Evolutionary conservation across 306 rosid species (phyloP), one percentile per base, ranked within the genome.

Genomic region (Sophora flavescens): DNA sequence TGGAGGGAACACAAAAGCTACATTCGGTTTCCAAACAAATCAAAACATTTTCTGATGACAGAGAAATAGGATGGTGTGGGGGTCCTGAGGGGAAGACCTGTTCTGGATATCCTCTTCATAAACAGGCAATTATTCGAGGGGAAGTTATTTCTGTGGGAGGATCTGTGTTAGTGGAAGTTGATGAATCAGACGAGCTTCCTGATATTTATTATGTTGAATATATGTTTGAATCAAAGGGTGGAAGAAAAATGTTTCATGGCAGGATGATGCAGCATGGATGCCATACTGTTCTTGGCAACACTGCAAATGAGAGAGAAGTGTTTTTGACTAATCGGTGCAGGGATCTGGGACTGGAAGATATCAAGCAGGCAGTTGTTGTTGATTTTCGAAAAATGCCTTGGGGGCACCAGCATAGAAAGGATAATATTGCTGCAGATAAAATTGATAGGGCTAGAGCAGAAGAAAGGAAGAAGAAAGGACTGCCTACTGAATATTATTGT

Each of bases 251-350:
- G 93, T 87, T 92, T 63, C 99, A 95, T 68, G 99, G 97, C 9
- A 87, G 97, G 84, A 11, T 87, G 79, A 74, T 91, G 92, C 86
- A 85, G 57, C 86, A 74, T 78, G 99, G 97, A 64, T 84, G 90
- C 26, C 79, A 87, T 54, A 95, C 99, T 74, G 96, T 95, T 78
- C 93, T 95, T 78, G 99, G 97, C 64, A 95, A 95, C 60, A 66
- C 97, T 54, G 97, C 93, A 10, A 92, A 85, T 52, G 97, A 88
- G 85, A 88, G 97, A 52, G 97, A 95, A 83, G 82, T 95, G 33
- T 95, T 95, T 87, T 79, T 95, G 69, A 92, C 89, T 38, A 95
- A 90, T 75, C 93, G 88, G 50, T 95, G 99, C 83, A 75, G 75
- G 35, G 83, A 86, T 56, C 72, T 89, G 70, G 85, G 73, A 78